Percentiles rank a stretch among this genome's conserved stretches.
These are phyloP conservation scores for Fusarium sp. DNA, from an alignment of 2,329 filamentous ascomycete species.

Conservation along the genomic window DNA sequence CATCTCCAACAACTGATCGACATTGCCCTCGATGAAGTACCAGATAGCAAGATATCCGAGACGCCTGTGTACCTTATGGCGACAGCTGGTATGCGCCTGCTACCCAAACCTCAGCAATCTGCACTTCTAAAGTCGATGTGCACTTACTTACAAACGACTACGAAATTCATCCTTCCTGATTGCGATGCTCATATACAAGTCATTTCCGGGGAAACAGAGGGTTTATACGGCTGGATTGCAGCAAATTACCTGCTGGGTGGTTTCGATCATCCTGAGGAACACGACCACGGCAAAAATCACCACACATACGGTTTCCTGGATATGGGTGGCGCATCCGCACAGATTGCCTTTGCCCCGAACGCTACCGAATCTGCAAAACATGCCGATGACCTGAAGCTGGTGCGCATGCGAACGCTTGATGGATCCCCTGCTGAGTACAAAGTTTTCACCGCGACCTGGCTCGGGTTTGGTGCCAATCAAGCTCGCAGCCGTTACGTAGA, in stretches of 20 bases:
- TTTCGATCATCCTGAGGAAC: conserved; percentile 80
- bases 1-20: conserved; percentile 83
- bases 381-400: conserved; percentile 85
- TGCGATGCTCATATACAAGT: conserved; percentile 91
- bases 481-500: conserved; percentile 88
- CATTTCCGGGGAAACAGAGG: conserved; percentile 94
- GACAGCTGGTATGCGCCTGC: conserved; percentile 91
- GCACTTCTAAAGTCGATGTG: conserved; percentile 83
- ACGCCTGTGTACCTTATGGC: conserved; percentile 96
- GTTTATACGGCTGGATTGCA: conserved; percentile 96
- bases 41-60: conserved; percentile 77
- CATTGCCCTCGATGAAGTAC: conserved; percentile 83
- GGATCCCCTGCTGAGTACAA: conserved; percentile 82
- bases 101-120: conserved; percentile 78
- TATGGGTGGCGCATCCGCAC: conserved; percentile 97
- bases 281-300: conserved; percentile 86
- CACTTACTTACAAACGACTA: conserved; percentile 79
- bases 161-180: conserved; percentile 87
- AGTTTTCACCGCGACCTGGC: conserved; percentile 96
- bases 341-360: conserved; percentile 98
- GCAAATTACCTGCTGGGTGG: conserved; percentile 94
- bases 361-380: conserved; percentile 89
- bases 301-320: conserved; percentile 97
- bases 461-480: conserved; percentile 97
- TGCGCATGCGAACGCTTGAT: conserved; percentile 85